Conservation (phyloP, 371 early-diverging fungal species). For the Mucor irregularis region DNA sequence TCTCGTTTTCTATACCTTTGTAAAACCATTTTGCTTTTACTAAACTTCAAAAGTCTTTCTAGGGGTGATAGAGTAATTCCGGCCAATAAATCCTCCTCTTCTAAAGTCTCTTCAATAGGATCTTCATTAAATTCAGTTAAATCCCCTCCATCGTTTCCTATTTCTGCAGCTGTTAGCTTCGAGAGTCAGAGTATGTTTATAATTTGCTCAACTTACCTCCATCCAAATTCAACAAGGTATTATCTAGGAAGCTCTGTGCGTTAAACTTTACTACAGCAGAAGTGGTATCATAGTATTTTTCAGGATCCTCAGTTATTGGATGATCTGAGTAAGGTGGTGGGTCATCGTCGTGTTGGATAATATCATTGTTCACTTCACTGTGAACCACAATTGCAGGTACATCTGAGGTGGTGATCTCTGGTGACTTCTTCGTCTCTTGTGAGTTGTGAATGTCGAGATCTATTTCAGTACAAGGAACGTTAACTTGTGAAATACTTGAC, state of each 20-base stretch:
- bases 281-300: background rate
- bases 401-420: background rate
- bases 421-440: too few relatives aligned
- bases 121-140: background rate
- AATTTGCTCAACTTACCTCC: background rate
- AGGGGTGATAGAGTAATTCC: slow-evolving; percentile 24
- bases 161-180: background rate
- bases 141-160: background rate
- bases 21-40: slow-evolving; percentile 27
- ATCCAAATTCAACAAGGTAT: background rate
- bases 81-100: slow-evolving; percentile 18
- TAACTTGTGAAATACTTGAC: too few relatives aligned
- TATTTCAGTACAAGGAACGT: too few relatives aligned
- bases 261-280: background rate
- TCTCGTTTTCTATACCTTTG: slow-evolving; percentile 22
- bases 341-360: background rate
- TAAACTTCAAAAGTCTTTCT: slow-evolving; percentile 25
- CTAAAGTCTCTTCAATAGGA: slow-evolving; percentile 4
- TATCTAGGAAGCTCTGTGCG: background rate
- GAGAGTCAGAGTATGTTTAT: background rate
- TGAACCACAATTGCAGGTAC: slow-evolving; percentile 6
- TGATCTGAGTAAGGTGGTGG: slow-evolving; percentile 8
- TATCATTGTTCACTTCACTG: background rate
- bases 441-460: too few relatives aligned
- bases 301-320: background rate